Percentiles rank a stretch among this genome's conserved stretches.
Conservation (phyloP, 2,329 filamentous ascomycete genomes). For the Fusarium subglutinans region DNA sequence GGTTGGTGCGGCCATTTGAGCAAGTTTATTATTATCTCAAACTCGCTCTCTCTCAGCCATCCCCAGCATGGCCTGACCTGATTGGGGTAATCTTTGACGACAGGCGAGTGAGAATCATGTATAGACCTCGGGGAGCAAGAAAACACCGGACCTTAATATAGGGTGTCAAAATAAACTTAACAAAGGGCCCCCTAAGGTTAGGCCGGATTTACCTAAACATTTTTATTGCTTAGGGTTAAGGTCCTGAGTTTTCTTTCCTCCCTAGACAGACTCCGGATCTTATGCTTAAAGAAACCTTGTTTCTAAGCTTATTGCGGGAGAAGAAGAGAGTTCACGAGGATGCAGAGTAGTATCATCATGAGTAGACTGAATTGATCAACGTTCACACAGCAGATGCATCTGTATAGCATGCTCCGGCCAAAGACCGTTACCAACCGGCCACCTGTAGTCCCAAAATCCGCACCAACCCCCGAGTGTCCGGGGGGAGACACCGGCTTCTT, state of each 20-base stretch:
- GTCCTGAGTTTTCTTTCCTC: too few species aligned
- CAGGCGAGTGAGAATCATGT: neutral
- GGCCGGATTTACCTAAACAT: too few species aligned
- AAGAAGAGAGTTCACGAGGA: neutral
- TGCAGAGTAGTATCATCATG: too few species aligned
- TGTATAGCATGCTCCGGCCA: neutral
- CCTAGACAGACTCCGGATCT: neutral
- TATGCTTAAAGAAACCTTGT: neutral
- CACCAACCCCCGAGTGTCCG: constrained; percentile 32
- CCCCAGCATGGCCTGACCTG: constrained; percentile 15
- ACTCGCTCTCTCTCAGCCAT: constrained; percentile 19
- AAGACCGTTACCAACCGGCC: constrained; percentile 3
- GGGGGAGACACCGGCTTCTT: constrained; percentile 8
- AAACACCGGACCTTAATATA: too few species aligned
- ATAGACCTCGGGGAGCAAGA: too few species aligned
- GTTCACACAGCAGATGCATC: neutral
- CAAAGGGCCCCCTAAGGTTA: too few species aligned
- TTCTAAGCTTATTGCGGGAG: neutral
- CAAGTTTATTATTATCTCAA: constrained; percentile 49
- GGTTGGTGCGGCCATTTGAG: constrained; percentile 52
- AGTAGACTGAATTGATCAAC: neutral
- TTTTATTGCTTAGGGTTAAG: too few species aligned
- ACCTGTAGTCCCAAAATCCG: constrained; percentile 20
- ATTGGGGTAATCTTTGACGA: neutral
- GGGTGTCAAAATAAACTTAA: too few species aligned